These are phyloP conservation scores for Leccinum pachyderme DNA, from an alignment of 1,284 basidiomycete species.

Conservation along the genomic window DNA sequence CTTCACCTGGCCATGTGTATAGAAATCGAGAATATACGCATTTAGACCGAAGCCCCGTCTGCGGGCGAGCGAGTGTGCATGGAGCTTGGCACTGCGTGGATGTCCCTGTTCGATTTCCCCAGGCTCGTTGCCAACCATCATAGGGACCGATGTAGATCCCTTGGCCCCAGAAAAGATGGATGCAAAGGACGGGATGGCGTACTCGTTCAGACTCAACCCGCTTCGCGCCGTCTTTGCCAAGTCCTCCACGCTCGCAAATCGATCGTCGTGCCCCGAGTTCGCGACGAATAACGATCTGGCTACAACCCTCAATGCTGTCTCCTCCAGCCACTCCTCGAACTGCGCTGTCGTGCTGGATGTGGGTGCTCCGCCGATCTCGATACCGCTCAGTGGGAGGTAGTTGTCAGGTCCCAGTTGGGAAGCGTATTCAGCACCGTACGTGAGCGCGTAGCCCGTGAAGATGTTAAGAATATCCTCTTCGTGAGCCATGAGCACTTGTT, in stretches of 20 bases:
- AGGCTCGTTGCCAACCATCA: neutral
- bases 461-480: constrained; percentile 49
- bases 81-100: neutral
- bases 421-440: constrained; percentile 43
- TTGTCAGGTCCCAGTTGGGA: constrained; percentile 40
- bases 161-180: constrained; percentile 33
- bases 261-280: constrained; percentile 60
- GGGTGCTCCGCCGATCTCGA: constrained; percentile 18
- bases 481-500: constrained; percentile 44
- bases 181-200: constrained; percentile 57
- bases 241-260: constrained; percentile 49
- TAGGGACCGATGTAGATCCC: neutral
- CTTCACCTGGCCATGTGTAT: constrained; percentile 55
- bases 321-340: constrained; percentile 37
- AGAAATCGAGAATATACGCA: constrained; percentile 68
- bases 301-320: constrained; percentile 37
- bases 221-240: constrained; percentile 49
- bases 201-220: constrained; percentile 54
- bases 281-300: constrained; percentile 60
- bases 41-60: constrained; percentile 42
- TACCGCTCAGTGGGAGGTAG: constrained; percentile 47
- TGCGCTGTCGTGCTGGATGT: neutral
- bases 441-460: constrained; percentile 53
- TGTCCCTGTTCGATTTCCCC: neutral
- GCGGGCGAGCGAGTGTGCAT: neutral